Percentiles rank a stretch among this genome's conserved stretches.
Conservation (phyloP, 768 basidiomycete species). For the Hygrocybe coccinea region DNA sequence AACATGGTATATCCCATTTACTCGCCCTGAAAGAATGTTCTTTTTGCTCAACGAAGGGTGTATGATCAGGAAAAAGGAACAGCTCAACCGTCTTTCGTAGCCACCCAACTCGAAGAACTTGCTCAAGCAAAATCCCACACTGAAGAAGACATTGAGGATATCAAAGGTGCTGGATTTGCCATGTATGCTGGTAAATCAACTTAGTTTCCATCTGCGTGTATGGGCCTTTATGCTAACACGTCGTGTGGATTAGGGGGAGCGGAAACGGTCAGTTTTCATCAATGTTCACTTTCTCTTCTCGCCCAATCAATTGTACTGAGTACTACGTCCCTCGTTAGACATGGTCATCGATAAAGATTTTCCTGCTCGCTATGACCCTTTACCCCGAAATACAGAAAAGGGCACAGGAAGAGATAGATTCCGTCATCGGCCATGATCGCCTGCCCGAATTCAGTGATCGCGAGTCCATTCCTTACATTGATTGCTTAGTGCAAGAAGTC, state of each 20-base stretch:
- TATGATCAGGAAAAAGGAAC: neutral
- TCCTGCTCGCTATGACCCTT: neutral
- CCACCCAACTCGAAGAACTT: neutral
- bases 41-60: neutral
- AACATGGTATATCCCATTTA: neutral
- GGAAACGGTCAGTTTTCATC: neutral
- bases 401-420: neutral
- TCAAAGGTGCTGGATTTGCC: neutral
- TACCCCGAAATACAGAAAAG: neutral
- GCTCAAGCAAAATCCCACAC: neutral
- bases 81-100: neutral
- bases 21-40: neutral
- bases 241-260: neutral
- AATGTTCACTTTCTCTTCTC: neutral
- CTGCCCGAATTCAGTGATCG: neutral
- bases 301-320: neutral
- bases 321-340: neutral
- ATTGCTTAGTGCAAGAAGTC: neutral
- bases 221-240: neutral
- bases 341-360: neutral
- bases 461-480: neutral
- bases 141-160: neutral
- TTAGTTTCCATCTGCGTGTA: neutral
- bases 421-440: neutral
- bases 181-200: neutral